Evolutionary conservation across 495 filamentous ascomycete species (phyloP).

Genomic region (Bacidia gigantensis): DNA sequence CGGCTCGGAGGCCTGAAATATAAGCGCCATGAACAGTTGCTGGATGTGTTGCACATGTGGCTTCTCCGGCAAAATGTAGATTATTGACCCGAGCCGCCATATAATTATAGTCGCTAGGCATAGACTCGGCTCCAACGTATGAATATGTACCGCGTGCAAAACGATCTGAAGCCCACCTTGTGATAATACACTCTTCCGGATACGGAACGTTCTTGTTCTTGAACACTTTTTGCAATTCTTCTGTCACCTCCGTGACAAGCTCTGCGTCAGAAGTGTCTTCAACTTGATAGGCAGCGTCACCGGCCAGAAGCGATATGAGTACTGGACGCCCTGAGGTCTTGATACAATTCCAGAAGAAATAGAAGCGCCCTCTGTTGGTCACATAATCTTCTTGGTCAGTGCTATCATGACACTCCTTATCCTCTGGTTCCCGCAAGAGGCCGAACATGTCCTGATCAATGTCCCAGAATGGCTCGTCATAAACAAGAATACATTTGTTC

Average conservation of each 20-base stretch:
- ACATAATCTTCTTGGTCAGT: conserved; percentile 49
- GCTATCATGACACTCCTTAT: conserved; percentile 28
- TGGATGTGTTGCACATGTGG: conserved; percentile 87
- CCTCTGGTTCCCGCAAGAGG: conserved; percentile 58
- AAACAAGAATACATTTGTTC: conserved; percentile 92
- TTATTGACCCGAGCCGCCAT: conserved; percentile 82
- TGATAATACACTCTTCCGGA: conserved; percentile 79
- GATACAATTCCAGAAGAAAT: conserved; percentile 92
- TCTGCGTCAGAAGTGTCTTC: conserved; percentile 59
- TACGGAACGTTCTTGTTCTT: conserved; percentile 47
- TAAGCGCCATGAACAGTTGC: conserved; percentile 96
- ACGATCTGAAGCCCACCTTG: conserved; percentile 80
- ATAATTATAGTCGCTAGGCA: conserved; percentile 77
- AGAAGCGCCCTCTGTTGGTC: conserved; percentile 65
- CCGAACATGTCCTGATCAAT: conserved; percentile 87
- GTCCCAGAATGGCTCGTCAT: conserved; percentile 86
- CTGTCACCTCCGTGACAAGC: conserved; percentile 66
- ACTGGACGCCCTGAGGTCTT: conserved; percentile 78
- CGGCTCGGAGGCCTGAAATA: conserved; percentile 78
- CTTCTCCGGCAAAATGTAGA: conserved; percentile 92
- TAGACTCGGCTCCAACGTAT: conserved; percentile 68
- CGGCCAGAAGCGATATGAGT: conserved; percentile 87
- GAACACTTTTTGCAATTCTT: conserved; percentile 56
- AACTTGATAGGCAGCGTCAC: conserved; percentile 79
- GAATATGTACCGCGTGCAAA: conserved; percentile 91